phyloP scores from a whole-genome alignment of 2,329 filamentous ascomycete genomes.

The Fusarium coicis region DNA sequence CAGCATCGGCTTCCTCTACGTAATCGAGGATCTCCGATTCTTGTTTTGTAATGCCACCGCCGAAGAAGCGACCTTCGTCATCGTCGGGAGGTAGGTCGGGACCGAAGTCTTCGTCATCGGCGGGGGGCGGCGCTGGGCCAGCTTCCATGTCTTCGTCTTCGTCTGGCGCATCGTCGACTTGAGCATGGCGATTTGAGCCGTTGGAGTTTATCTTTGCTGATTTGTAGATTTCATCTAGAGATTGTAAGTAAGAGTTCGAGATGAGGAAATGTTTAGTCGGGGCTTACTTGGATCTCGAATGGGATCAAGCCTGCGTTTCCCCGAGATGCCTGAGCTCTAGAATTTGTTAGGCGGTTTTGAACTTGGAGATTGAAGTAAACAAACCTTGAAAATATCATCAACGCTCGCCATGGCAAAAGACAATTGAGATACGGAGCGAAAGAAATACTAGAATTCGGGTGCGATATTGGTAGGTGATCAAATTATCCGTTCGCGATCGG shows the following conservation, averaged over 20 bases:
- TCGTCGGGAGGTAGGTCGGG: slow-evolving; percentile 60
- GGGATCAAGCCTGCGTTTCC: slow-evolving; percentile 73
- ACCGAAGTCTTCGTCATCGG: slow-evolving; percentile 62
- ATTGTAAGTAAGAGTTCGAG: background rate
- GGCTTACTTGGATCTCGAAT: slow-evolving; percentile 70
- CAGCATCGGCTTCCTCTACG: slow-evolving; percentile 68
- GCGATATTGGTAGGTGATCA: background rate
- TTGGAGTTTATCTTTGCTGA: slow-evolving; percentile 63
- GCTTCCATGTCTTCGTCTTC: slow-evolving; percentile 64
- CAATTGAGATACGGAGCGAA: background rate
- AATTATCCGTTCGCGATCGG: slow-evolving; percentile 12
- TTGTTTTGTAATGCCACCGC: slow-evolving; percentile 84
- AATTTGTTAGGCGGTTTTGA: slow-evolving; percentile 26
- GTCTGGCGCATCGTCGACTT: slow-evolving; percentile 56
- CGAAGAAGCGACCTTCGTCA: slow-evolving; percentile 95
- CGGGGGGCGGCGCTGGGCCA: slow-evolving; percentile 59
- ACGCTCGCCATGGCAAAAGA: slow-evolving; percentile 62
- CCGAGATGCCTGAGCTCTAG: slow-evolving; percentile 54
- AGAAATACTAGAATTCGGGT: background rate
- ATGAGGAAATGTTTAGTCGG: background rate
- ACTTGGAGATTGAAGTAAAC: background rate
- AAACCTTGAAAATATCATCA: slow-evolving; percentile 68
- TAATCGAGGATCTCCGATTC: slow-evolving; percentile 89
- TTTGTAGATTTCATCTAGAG: slow-evolving; percentile 70
- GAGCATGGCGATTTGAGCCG: slow-evolving; percentile 57